These are phyloP conservation scores for Aspergillus aculeatus DNA, from an alignment of 2,329 filamentous ascomycete genomes.

Conservation along the genomic window DNA sequence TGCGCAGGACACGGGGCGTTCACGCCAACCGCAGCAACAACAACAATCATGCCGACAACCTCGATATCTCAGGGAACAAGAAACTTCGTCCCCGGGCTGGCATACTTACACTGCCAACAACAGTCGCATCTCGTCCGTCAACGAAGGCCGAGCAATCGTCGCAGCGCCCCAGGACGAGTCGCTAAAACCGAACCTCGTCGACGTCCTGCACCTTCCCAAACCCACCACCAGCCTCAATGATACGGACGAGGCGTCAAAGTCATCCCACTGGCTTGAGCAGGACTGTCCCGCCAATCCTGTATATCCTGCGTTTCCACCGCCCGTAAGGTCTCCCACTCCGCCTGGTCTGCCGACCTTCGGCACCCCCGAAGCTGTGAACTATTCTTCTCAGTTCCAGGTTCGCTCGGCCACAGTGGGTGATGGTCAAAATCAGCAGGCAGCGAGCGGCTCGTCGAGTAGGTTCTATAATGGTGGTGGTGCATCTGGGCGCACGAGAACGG, in stretches of 20 bases:
- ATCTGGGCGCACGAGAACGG: constrained; percentile 6
- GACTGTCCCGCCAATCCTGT: constrained; percentile 30
- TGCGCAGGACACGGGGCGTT: constrained; percentile 4
- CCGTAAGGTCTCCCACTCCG: constrained; percentile 41
- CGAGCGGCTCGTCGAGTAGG: background rate
- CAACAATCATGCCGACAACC: background rate
- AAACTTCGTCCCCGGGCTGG: constrained; percentile 20
- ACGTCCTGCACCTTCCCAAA: constrained; percentile 18
- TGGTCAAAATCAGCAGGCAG: constrained; percentile 9
- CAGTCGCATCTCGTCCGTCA: background rate
- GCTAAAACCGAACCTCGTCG: background rate
- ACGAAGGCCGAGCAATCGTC: background rate
- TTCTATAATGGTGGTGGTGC: background rate
- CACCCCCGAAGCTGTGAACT: constrained; percentile 39
- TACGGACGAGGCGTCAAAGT: constrained; percentile 19
- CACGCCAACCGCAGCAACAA: background rate
- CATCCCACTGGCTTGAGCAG: constrained; percentile 24
- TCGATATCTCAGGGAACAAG: background rate
- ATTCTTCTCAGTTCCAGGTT: constrained; percentile 27
- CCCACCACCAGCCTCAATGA: constrained; percentile 29
- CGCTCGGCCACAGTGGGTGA: constrained; percentile 10
- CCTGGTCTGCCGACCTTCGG: constrained; percentile 47
- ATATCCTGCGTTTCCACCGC: constrained; percentile 39
- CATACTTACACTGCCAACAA: constrained; percentile 20
- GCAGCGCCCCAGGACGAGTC: background rate